phyloP scores from a whole-genome alignment of 352 stramenopile species.

The Globisporangium spinosum region DNA sequence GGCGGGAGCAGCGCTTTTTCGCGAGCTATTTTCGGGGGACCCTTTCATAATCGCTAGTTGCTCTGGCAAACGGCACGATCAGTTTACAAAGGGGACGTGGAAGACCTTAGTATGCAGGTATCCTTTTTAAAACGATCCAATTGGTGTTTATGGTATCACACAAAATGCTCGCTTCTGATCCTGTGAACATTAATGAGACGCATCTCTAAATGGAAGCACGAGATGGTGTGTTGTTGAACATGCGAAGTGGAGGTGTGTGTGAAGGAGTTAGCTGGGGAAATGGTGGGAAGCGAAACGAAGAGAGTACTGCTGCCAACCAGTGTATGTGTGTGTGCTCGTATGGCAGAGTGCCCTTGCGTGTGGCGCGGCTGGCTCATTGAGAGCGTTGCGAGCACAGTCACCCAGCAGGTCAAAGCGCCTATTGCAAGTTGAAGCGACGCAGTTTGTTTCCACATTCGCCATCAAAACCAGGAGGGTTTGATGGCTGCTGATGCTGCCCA shows the following conservation, averaged over 20 bases:
- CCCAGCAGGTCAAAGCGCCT: too few species aligned
- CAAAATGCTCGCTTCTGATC: too few species aligned
- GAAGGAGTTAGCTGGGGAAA: neutral
- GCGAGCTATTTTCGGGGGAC: slow-evolving; percentile 3
- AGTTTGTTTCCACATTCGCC: too few species aligned
- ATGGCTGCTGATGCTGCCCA: too few species aligned
- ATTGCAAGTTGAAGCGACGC: neutral
- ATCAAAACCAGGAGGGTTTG: too few species aligned
- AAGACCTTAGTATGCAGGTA: neutral
- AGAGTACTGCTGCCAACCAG: neutral
- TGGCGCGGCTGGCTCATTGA: neutral
- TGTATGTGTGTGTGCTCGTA: neutral
- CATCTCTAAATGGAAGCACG: neutral
- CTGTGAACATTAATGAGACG: neutral
- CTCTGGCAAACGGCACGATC: neutral
- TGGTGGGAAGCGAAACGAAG: neutral
- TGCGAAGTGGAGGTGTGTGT: neutral
- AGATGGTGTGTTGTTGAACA: neutral
- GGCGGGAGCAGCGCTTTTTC: neutral
- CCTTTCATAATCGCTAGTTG: neutral
- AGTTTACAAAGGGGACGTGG: neutral
- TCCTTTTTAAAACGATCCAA: neutral
- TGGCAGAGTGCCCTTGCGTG: neutral
- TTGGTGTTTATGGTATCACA: too few species aligned
- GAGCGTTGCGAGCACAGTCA: neutral